Evolutionary conservation across 805 yeast genomes (phyloP), one percentile per base, ranked within the genome.

Genomic region (Wickerhamiella siamensis): DNA sequence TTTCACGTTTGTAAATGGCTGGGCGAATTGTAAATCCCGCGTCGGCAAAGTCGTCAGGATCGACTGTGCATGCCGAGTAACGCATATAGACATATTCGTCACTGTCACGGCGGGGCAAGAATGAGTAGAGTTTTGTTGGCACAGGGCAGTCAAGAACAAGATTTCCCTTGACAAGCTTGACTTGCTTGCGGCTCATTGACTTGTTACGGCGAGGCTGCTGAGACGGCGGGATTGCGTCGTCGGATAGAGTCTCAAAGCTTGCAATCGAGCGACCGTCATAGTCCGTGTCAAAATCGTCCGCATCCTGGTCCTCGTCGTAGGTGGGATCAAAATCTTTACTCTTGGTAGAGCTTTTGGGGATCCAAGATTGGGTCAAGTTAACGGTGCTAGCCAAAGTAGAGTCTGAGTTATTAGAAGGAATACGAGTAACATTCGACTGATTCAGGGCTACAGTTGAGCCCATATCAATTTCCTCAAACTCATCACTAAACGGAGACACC

Each of bases 31-130:
- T 77, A 61, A 87, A 91, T 0, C 97, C 97, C 38, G 73, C 74
- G 3, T 65, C 68, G 15, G 74, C 73, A 56, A 83, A 91, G 29
- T 81, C 79, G 60, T 87, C 91, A 2, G 98, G 95, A 43, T 81
- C 87, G 1, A 93, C 71, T 1, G 99, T 91, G 56, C 94, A 87
- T 0, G 98, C 99, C 0, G 97, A 83, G 60, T 91, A 91, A 50
- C 95, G 77, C 96, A 91, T 87, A 62, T 83, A 83, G 14, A 91
- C 78, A 58, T 84, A 91, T 60, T 91, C 99, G 43, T 91, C 95
- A 48, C 79, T 78, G 49, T 83, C 94, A 38, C 91, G 75, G 52
- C 84, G 70, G 4, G 96, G 94, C 42, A 93, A 64, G 49, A 86
- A 87, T 47, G 81, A 77, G 51, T 78, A 75, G 44, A 91, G 68